These are phyloP conservation scores for Nadsonia commutata DNA, from an alignment of 1,139 yeast genomes.

Conservation along the genomic window DNA sequence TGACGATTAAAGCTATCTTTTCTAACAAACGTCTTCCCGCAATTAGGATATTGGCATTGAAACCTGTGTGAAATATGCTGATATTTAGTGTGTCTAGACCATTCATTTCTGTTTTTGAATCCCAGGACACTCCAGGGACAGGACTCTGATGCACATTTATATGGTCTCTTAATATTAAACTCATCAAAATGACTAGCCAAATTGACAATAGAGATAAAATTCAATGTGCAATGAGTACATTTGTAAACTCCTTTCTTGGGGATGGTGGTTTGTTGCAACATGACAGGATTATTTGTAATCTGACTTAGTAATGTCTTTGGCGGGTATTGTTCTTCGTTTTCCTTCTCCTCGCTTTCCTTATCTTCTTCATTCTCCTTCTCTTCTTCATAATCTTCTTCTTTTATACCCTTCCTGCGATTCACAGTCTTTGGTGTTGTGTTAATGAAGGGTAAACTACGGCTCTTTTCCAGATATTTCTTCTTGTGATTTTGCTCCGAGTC, in stretches of 20 bases:
- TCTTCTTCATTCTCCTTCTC: too few species aligned
- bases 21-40: background rate
- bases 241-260: constrained; percentile 6
- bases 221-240: background rate
- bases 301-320: too few species aligned
- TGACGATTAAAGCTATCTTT: background rate
- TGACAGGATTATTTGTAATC: too few species aligned
- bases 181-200: background rate
- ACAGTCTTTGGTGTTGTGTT: too few species aligned
- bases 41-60: background rate
- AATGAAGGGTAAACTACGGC: too few species aligned
- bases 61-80: background rate
- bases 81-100: background rate
- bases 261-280: too few species aligned
- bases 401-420: too few species aligned
- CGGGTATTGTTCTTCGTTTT: too few species aligned
- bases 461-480: too few species aligned
- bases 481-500: too few species aligned
- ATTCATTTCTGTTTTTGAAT: background rate
- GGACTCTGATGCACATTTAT: background rate
- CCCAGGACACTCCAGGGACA: background rate
- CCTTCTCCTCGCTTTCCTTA: too few species aligned
- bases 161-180: background rate
- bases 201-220: background rate
- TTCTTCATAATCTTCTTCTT: too few species aligned